A percentile compares a stretch with the other conserved stretches of the same genome.
Conservation (phyloP, 192 early-diverging fungal genomes). For the Entomortierella parvispora region DNA sequence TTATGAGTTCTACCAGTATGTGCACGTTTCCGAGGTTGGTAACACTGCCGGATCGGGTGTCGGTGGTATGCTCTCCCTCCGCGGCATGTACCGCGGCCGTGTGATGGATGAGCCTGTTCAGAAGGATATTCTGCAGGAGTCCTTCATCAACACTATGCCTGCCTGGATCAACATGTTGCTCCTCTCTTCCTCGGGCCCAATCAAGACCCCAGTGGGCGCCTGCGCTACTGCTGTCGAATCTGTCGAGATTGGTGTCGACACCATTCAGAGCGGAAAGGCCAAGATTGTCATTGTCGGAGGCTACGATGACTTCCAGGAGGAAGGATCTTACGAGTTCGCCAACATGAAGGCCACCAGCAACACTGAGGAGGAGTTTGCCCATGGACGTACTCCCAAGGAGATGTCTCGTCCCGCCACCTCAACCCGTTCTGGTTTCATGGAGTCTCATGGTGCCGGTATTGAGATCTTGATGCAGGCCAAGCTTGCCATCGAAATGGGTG, state of each 20-base stretch:
- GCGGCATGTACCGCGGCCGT: constrained; percentile 84
- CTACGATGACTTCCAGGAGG: constrained; percentile 93
- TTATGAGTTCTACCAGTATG: constrained; percentile 97
- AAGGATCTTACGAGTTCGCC: constrained; percentile 93
- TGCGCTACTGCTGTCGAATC: constrained; percentile 94
- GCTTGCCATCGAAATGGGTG: constrained; percentile 91
- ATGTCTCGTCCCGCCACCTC: constrained; percentile 92
- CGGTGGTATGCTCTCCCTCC: constrained; percentile 84
- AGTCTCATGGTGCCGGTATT: constrained; percentile 89
- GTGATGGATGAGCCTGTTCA: constrained; percentile 84
- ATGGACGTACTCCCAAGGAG: constrained; percentile 87
- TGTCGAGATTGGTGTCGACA: constrained; percentile 91
- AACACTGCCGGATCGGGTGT: constrained; percentile 92
- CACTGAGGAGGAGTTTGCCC: constrained; percentile 81
- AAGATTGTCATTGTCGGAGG: constrained; percentile 94
- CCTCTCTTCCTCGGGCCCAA: constrained; percentile 91
- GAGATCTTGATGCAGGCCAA: constrained; percentile 90
- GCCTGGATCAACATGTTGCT: constrained; percentile 98
- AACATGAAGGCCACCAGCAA: constrained; percentile 97
- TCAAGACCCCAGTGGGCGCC: constrained; percentile 93
- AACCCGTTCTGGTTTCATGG: constrained; percentile 93
- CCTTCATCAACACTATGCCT: constrained; percentile 94
- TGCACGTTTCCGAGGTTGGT: constrained; percentile 94
- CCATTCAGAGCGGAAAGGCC: constrained; percentile 89
- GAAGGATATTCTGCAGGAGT: constrained; percentile 94